Evolutionary conservation across 768 basidiomycete species (phyloP).

Genomic region (Mycena polygramma): DNA sequence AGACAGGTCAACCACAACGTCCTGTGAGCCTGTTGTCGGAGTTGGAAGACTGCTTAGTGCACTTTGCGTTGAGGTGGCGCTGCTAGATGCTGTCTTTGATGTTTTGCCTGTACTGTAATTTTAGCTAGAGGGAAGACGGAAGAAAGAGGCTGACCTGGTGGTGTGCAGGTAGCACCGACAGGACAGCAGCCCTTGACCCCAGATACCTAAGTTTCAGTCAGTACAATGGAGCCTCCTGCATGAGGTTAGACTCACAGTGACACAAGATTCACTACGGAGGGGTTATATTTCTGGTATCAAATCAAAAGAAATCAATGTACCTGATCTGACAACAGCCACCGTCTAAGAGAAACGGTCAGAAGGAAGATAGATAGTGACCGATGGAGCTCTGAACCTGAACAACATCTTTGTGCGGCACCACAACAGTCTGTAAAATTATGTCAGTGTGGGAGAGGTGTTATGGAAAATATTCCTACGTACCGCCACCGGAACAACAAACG

Average conservation of each 20-base stretch:
- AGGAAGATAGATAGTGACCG: neutral
- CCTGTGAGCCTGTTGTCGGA: conserved; percentile 6
- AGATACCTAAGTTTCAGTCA: conserved; percentile 1
- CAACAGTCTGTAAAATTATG: neutral
- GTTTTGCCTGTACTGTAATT: too few species aligned
- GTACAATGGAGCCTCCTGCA: neutral
- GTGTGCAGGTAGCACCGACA: neutral
- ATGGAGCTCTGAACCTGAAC: neutral
- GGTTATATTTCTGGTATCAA: neutral
- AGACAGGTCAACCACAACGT: conserved; percentile 21
- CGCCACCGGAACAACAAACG: conserved; percentile 13
- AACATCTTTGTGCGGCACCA: conserved; percentile 22
- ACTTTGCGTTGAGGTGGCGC: neutral
- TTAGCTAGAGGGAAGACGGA: too few species aligned
- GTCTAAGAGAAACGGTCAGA: neutral
- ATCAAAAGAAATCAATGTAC: neutral
- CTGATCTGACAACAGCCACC: conserved; percentile 26
- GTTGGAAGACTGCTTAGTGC: conserved; percentile 21
- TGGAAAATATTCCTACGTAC: conserved; percentile 1
- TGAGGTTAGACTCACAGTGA: conserved; percentile 1
- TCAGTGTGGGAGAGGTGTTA: too few species aligned
- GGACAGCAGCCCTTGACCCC: conserved; percentile 24
- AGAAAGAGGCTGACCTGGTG: neutral
- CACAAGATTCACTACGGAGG: conserved; percentile 9
- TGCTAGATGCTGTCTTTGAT: neutral